These are phyloP conservation scores for Diplodia intermedia DNA, from an alignment of 2,329 filamentous ascomycete genomes.

Conservation along the genomic window DNA sequence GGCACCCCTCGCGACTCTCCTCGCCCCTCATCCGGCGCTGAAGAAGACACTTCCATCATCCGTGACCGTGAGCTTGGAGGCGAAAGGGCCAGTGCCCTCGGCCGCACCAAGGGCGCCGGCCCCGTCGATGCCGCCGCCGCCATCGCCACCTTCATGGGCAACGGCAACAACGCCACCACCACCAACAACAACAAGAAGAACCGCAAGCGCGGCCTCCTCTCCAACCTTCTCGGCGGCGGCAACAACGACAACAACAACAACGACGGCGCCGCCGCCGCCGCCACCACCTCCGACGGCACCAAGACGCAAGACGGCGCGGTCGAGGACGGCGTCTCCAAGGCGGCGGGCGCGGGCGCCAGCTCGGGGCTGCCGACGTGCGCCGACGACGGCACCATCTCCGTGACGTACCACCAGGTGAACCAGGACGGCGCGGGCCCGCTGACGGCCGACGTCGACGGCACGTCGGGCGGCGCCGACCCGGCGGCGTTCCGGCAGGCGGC, in stretches of 20 bases:
- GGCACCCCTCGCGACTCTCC: slow-evolving; percentile 73
- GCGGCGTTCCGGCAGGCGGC: slow-evolving; percentile 66
- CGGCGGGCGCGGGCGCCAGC: slow-evolving; percentile 61
- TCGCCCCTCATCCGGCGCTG: slow-evolving; percentile 66
- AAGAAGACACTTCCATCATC: slow-evolving; percentile 75
- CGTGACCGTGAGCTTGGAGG: slow-evolving; percentile 64
- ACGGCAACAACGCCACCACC: neutral
- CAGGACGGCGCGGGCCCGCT: slow-evolving; percentile 73
- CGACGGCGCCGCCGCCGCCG: slow-evolving; percentile 36
- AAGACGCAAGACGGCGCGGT: slow-evolving; percentile 56
- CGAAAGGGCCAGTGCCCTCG: slow-evolving; percentile 65
- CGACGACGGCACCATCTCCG: slow-evolving; percentile 66
- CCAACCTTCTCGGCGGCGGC: slow-evolving; percentile 45
- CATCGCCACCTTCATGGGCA: slow-evolving; percentile 67
- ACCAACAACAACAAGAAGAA: slow-evolving; percentile 35
- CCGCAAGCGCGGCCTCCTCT: slow-evolving; percentile 45
- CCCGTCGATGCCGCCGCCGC: slow-evolving; percentile 64
- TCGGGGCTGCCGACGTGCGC: slow-evolving; percentile 66
- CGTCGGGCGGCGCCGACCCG: slow-evolving; percentile 67
- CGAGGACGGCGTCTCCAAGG: slow-evolving; percentile 62
- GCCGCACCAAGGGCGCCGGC: slow-evolving; percentile 67
- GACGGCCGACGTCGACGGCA: slow-evolving; percentile 65
- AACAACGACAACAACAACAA: slow-evolving; percentile 38
- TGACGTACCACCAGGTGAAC: slow-evolving; percentile 73
- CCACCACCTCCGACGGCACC: slow-evolving; percentile 50